Base-by-base conservation (phyloP, 805 yeast species). In the Lipomyces orientalis region DNA sequence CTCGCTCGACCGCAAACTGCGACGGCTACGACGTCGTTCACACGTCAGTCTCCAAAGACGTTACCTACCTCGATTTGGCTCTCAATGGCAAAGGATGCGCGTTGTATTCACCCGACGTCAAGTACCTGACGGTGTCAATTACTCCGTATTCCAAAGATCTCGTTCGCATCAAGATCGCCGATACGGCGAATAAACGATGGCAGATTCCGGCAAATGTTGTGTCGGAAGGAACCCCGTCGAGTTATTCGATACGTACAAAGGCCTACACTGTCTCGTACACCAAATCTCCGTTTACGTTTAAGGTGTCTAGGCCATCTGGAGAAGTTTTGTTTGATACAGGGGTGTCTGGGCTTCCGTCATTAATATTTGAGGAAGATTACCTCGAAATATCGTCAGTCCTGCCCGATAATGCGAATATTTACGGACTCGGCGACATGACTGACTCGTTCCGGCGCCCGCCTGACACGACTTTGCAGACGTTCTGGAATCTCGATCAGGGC, bases 401-500 rank as follows among this genome's bases (percentile, higher is more conserved):
- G 12, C 55, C 55, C 7, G 55, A 51, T 8, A 29, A 51, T 51
- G 55, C 55, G 7, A 51, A 51, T 51, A 29, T 51, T 12, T 51
- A 51, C n/a, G 55, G 55, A 51, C 55, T 51, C 25, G 55, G 55
- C 10, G 55, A 51, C 16, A 29, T 51, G 55, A 19, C 55, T 51
- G 55, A 51, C n/a, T 51, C 55, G 33, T 51, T 51, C 55, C 55
- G 55, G 16, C 55, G 55, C 31, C 7, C 55, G 31, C 55, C 55
- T 51, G 55, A 51, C 33, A 51, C 55, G 25, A 51, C 55, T 51
- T 51, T 51, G 25, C 55, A 51, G 55, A 78, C 80, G 2, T 66
- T 78, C 39, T 77, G 59, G 62, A 78, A 77, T 14, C 75, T 75
- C 61, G 80, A 77, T 67, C 31, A 22, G 31, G 55, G 33, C 7